Evolutionary conservation across 225 moss, liverwort and hornwort genomes (phyloP).

Genomic region (Bryum argenteum): DNA sequence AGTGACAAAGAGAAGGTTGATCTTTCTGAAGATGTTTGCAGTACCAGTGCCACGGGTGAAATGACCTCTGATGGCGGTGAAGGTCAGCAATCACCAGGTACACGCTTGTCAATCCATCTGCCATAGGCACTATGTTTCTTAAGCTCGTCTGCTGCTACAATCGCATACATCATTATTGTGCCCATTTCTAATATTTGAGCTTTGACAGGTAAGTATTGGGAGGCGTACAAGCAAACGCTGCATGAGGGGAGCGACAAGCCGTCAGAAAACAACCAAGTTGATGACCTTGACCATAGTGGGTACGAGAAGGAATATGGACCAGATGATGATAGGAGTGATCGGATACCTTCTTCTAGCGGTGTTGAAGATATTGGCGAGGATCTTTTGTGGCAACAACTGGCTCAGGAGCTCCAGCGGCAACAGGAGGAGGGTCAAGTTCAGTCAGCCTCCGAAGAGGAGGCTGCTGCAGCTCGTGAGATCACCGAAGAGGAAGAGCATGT

Average conservation of each 20-base stretch:
- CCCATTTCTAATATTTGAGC: conserved; percentile 10
- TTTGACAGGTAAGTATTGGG: conserved; percentile 47
- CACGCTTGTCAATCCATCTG: conserved; percentile 1
- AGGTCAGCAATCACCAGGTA: conserved; percentile 48
- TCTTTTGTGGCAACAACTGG: conserved; percentile 82
- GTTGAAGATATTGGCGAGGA: conserved; percentile 81
- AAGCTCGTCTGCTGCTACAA: background rate
- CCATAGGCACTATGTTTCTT: background rate
- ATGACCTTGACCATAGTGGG: conserved; percentile 26
- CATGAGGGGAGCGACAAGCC: conserved; percentile 26
- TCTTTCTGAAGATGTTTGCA: conserved; percentile 28
- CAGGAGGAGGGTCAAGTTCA: conserved; percentile 57
- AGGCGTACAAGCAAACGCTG: conserved; percentile 41
- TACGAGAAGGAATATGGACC: conserved; percentile 32
- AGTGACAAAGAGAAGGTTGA: conserved; percentile 46
- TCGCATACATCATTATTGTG: background rate
- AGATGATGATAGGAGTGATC: conserved; percentile 42
- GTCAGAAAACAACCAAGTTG: conserved; percentile 25
- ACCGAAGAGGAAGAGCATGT: conserved; percentile 81
- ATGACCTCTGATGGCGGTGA: conserved; percentile 29
- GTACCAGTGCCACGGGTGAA: conserved; percentile 31
- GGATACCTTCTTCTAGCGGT: conserved; percentile 38
- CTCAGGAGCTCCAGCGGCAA: conserved; percentile 80
- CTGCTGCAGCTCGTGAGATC: conserved; percentile 82
- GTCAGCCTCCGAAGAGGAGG: conserved; percentile 77